These are phyloP conservation scores for Penicillium longicatenatum DNA, from an alignment of 495 filamentous ascomycete species.

Conservation along the genomic window DNA sequence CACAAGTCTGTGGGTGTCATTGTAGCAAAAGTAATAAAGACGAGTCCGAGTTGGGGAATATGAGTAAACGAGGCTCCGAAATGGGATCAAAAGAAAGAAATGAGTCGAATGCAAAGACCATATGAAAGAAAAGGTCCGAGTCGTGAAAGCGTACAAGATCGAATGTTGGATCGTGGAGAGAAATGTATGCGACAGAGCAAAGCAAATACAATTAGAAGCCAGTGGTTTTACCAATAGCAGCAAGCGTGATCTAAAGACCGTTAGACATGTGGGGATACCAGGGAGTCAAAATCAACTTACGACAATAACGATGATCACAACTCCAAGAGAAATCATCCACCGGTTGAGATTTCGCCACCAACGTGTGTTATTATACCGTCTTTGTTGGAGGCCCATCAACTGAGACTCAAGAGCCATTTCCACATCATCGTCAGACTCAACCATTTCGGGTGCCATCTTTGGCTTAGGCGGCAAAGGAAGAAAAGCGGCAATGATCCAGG, in stretches of 20 bases:
- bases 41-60: neutral
- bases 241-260: slow-evolving; percentile 53
- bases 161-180: neutral
- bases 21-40: slow-evolving; percentile 5
- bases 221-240: slow-evolving; percentile 56
- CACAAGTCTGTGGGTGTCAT: slow-evolving; percentile 6
- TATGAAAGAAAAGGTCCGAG: slow-evolving; percentile 11
- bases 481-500: slow-evolving; percentile 85
- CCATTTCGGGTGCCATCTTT: slow-evolving; percentile 28
- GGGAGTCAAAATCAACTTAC: slow-evolving; percentile 58
- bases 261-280: no score
- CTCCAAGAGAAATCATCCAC: slow-evolving; percentile 77
- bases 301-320: slow-evolving; percentile 74
- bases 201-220: slow-evolving; percentile 34
- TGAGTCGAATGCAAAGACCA: slow-evolving; percentile 7
- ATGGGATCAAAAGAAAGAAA: neutral
- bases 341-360: slow-evolving; percentile 96
- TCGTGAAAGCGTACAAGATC: slow-evolving; percentile 18
- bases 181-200: neutral
- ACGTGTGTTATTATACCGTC: slow-evolving; percentile 73
- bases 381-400: slow-evolving; percentile 54
- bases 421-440: slow-evolving; percentile 34
- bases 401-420: slow-evolving; percentile 50
- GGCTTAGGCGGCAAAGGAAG: slow-evolving; percentile 70
- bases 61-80: slow-evolving; percentile 2